These are phyloP conservation scores for Tetradesmus obliquus DNA, from an alignment of 139 green algal species.

Conservation along the genomic window DNA sequence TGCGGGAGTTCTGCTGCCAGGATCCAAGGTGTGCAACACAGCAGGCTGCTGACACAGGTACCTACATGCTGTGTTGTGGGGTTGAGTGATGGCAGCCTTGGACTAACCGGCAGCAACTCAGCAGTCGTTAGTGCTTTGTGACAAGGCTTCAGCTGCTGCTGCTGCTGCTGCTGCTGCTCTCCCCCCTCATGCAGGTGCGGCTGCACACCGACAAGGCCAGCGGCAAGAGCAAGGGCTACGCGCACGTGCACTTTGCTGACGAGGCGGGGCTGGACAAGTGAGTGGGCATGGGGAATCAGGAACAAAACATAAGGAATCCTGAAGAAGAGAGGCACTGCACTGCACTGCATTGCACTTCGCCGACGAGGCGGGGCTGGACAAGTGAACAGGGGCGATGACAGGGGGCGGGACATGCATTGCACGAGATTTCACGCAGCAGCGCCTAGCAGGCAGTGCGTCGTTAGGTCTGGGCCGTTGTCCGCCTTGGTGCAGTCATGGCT, in stretches of 20 bases:
- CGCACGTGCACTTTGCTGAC: conserved; percentile 89
- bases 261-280: conserved; percentile 68
- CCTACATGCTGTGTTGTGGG: too few relatives aligned
- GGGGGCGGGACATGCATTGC: neutral
- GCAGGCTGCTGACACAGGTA: too few relatives aligned
- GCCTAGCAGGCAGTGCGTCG: neutral
- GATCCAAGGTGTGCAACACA: too few relatives aligned
- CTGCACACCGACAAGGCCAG: conserved; percentile 88
- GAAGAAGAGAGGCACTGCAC: neutral
- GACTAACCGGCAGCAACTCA: too few relatives aligned
- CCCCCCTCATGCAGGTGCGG: conserved; percentile 49
- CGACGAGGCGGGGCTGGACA: neutral
- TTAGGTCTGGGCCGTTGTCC: neutral
- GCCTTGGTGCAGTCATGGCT: neutral
- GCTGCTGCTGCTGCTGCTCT: conserved; percentile 11
- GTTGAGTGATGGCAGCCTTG: too few relatives aligned
- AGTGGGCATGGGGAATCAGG: neutral
- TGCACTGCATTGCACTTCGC: neutral
- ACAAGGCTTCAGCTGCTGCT: neutral
- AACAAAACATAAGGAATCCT: neutral
- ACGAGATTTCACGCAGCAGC: neutral
- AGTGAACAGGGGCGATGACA: neutral
- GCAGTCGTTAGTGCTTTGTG: too few relatives aligned
- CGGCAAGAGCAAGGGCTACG: conserved; percentile 84
- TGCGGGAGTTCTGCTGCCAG: too few relatives aligned